A percentile compares a stretch with the other conserved stretches of the same genome.
phyloP scores from a whole-genome alignment of 2,329 filamentous ascomycete species.

The Aspergillus sp. region DNA sequence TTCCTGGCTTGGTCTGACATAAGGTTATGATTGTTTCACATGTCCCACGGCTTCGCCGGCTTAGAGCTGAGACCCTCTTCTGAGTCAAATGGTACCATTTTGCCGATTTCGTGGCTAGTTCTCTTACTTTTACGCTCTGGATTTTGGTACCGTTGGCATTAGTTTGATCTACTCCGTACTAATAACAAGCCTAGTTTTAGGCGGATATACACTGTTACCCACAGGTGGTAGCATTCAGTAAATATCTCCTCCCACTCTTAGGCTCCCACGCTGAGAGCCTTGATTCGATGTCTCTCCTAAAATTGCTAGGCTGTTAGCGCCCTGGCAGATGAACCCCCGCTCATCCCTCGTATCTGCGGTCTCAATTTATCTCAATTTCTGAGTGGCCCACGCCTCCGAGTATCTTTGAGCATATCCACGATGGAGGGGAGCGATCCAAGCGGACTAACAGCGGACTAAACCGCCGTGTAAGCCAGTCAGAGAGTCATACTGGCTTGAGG shows the following conservation, averaged over 20 bases:
- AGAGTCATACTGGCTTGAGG: neutral
- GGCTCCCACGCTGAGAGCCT: neutral
- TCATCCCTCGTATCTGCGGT: conserved; percentile 2
- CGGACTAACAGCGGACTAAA: conserved; percentile 1
- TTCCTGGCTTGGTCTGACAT: conserved; percentile 2
- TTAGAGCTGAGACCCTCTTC: conserved; percentile 1
- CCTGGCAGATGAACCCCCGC: neutral
- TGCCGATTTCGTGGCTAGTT: neutral
- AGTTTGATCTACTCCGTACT: neutral
- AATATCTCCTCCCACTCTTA: neutral
- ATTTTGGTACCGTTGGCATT: conserved; percentile 2
- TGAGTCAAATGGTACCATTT: neutral
- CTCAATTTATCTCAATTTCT: neutral
- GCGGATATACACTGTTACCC: neutral
- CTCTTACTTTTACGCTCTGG: too few relatives aligned
- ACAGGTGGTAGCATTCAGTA: neutral
- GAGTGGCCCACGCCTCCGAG: neutral
- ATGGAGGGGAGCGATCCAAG: neutral
- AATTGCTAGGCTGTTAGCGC: neutral
- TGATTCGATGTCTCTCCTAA: neutral
- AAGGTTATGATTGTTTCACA: conserved; percentile 11
- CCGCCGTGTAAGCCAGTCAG: conserved; percentile 1
- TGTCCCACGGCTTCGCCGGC: conserved; percentile 1
- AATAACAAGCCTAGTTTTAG: neutral
- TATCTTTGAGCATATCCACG: neutral